Evolutionary conservation across 2,329 filamentous ascomycete genomes (phyloP), one percentile per base, ranked within the genome.

Genomic region (Purpureocillium takamizusanense): DNA sequence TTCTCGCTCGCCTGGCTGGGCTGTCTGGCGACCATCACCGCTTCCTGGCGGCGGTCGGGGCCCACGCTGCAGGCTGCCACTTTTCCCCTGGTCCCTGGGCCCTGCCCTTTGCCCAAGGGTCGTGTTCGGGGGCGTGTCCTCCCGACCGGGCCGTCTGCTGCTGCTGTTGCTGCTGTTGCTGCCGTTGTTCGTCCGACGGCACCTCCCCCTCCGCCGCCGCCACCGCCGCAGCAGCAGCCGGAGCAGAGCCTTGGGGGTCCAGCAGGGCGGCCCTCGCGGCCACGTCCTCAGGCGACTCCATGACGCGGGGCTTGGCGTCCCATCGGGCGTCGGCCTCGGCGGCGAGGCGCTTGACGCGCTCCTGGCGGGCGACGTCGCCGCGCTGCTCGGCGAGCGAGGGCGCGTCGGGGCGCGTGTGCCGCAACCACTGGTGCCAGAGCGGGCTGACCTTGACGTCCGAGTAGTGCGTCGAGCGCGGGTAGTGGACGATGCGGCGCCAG

Each of bases 31-130:
- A 14, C 4, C 21, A 17, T 37, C 15, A 55, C 34, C 43, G 44
- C 42, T 56, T 61, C 48, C 55, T 65, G 10, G 46, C 38, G n/a
- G 64, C 47, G 2, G 58, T 57, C 4, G 76, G 76, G 5, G 56
- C 62, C 81, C 81, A 86, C 3, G 76, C 62, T 35, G 74, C 54
- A 0, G 82, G 82, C 56, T 83, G 77, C 78, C 79, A 85, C n/a
- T 61, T 66, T 53, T 84, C 78, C 38, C 78, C 68, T 0, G 78
- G 75, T 0, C 67, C 69, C 15, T 51, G 49, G 1, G 56, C 47
- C 29, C 43, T 65, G 1, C 69, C 65, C 45, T 65, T 68, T 23
- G 71, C 72, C 78, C 79, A 83, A 3, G 79, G 78, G 51, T 81
- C 69, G 2, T 61, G 48, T 23, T 29, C 27, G 28, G 11, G 11